Evolutionary conservation across 768 basidiomycete species (phyloP).

Genomic region (Tulasnella sp.): DNA sequence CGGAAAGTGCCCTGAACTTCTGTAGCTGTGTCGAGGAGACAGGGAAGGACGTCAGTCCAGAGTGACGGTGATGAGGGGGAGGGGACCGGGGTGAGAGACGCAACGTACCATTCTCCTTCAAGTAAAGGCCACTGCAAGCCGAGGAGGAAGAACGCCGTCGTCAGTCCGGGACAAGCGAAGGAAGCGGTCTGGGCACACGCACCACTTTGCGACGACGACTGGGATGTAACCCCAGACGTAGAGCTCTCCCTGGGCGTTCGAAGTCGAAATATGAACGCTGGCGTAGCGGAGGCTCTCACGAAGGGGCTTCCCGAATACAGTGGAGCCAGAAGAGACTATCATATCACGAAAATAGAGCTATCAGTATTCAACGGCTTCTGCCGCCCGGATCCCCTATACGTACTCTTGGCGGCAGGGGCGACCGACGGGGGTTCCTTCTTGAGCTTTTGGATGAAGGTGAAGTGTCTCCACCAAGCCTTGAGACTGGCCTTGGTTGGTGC

Average conservation of each 20-base stretch:
- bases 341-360: not conserved
- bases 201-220: constrained; percentile 97
- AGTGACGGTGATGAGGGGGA: not conserved
- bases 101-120: constrained; percentile 82
- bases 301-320: constrained; percentile 82
- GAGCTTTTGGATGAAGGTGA: constrained; percentile 59
- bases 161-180: not conserved
- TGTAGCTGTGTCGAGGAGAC: constrained; percentile 44
- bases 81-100: not conserved
- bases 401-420: constrained; percentile 43
- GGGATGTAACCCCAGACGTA: constrained; percentile 95
- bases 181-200: constrained; percentile 35
- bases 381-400: constrained; percentile 31
- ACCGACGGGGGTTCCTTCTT: constrained; percentile 47
- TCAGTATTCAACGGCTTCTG: not conserved
- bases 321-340: constrained; percentile 27
- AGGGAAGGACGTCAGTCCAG: constrained; percentile 2
- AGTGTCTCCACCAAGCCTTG: constrained; percentile 80
- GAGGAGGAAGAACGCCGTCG: constrained; percentile 16
- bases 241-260: constrained; percentile 72
- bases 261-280: constrained; percentile 89
- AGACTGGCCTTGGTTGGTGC: constrained; percentile 50
- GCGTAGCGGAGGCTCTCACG: constrained; percentile 81
- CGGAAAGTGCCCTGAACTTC: constrained; percentile 93
- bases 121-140: constrained; percentile 69